A percentile compares a stretch with the other conserved stretches of the same genome.
Evolutionary conservation across 2,329 filamentous ascomycete species (phyloP).

Genomic region (Westerdykella aurantiaca): DNA sequence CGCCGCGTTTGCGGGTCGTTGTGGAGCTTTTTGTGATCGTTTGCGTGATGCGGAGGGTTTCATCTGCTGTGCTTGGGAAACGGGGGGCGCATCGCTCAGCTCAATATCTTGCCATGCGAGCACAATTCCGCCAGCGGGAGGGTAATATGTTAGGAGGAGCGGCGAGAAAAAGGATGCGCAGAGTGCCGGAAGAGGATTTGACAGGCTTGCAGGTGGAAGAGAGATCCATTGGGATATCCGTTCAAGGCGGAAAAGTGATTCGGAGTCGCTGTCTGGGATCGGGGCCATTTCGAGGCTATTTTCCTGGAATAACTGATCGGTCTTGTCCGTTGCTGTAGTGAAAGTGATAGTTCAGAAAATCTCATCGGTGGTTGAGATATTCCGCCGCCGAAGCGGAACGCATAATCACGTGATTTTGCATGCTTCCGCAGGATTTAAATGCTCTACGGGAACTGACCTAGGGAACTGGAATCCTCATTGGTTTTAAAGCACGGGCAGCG

Average conservation of each 20-base stretch:
- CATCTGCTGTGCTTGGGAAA: slow-evolving; percentile 9
- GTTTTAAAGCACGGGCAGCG: too few species aligned
- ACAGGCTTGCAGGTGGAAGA: slow-evolving; percentile 65
- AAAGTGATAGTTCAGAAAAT: slow-evolving; percentile 1
- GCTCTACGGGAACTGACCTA: too few species aligned
- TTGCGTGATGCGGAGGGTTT: not conserved
- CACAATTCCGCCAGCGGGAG: slow-evolving; percentile 66
- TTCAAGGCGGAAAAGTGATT: slow-evolving; percentile 64
- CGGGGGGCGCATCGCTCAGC: slow-evolving; percentile 55
- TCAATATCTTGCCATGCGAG: slow-evolving; percentile 66
- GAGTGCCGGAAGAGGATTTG: slow-evolving; percentile 63
- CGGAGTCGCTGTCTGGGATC: slow-evolving; percentile 5
- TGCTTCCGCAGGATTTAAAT: too few species aligned
- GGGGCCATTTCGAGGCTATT: slow-evolving; percentile 21
- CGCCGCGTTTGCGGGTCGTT: not conserved
- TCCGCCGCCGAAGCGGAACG: too few species aligned
- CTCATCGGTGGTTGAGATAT: too few species aligned
- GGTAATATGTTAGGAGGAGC: slow-evolving; percentile 70
- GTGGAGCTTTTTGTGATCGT: not conserved
- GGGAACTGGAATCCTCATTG: too few species aligned
- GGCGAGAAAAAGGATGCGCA: slow-evolving; percentile 70
- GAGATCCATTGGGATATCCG: slow-evolving; percentile 76
- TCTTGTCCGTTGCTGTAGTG: slow-evolving; percentile 14
- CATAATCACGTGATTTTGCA: too few species aligned
- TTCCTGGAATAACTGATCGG: not conserved